phyloP scores from a whole-genome alignment of 2,329 filamentous ascomycete species.

The Aspergillus sp. region DNA sequence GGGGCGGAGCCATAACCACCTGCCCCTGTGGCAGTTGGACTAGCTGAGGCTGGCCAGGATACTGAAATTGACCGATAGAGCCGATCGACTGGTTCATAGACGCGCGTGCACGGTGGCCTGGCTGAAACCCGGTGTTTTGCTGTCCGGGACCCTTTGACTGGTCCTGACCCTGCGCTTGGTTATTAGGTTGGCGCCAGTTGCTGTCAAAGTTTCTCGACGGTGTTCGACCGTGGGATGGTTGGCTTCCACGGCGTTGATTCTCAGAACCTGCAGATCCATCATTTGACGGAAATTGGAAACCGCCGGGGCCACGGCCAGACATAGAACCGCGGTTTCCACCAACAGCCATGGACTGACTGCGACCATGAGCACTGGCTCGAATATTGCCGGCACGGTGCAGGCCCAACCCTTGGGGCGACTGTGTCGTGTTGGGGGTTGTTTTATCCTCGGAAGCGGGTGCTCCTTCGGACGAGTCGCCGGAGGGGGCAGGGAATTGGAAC shows the following conservation, averaged over 20 bases:
- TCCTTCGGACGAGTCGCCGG: conserved; percentile 52
- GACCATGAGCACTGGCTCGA: conserved; percentile 69
- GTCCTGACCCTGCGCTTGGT: conserved; percentile 46
- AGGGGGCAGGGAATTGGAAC: conserved; percentile 89
- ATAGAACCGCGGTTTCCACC: conserved; percentile 66
- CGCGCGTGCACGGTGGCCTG: conserved; percentile 80
- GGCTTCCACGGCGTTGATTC: conserved; percentile 73
- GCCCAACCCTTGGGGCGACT: conserved; percentile 62
- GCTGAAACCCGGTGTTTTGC: conserved; percentile 76
- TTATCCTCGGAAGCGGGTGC: conserved; percentile 57
- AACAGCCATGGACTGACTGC: conserved; percentile 53
- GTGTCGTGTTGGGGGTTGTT: conserved; percentile 42
- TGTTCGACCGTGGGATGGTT: conserved; percentile 72
- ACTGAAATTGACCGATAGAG: conserved; percentile 83
- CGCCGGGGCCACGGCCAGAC: conserved; percentile 64
- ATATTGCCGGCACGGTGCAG: conserved; percentile 76
- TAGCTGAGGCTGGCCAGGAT: conserved; percentile 80
- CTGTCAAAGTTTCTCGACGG: conserved; percentile 94
- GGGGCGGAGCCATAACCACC: conserved; percentile 74
- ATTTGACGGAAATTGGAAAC: conserved; percentile 67
- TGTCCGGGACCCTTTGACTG: conserved; percentile 65
- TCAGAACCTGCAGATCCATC: conserved; percentile 58
- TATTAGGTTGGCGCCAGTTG: conserved; percentile 89
- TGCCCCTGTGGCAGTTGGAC: conserved; percentile 82
- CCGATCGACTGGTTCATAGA: conserved; percentile 87